phyloP scores from a whole-genome alignment of 2,329 filamentous ascomycete genomes.

The Pseudogymnoascus sp. region DNA sequence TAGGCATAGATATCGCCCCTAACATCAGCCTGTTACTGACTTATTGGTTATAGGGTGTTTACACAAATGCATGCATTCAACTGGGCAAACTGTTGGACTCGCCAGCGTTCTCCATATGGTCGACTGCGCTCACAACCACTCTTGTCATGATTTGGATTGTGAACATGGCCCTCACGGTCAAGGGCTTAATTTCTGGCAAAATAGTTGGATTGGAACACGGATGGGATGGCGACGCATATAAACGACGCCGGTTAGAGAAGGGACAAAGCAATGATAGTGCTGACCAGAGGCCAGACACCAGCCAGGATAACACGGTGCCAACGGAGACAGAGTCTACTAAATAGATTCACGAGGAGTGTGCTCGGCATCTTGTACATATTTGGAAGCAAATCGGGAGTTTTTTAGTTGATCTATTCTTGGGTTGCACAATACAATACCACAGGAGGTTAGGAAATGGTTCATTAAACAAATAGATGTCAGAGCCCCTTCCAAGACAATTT shows the following conservation, averaged over 20 bases:
- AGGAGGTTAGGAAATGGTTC: background rate
- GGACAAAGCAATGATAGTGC: background rate
- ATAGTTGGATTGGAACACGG: constrained; percentile 26
- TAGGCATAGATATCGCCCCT: background rate
- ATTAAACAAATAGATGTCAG: constrained; percentile 25
- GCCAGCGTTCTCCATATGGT: constrained; percentile 31
- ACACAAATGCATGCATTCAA: constrained; percentile 31
- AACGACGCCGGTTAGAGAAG: background rate
- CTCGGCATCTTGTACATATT: background rate
- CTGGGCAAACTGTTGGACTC: constrained; percentile 33
- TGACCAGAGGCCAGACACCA: background rate
- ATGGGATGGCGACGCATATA: constrained; percentile 24
- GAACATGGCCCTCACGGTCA: constrained; percentile 27
- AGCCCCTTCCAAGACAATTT: constrained; percentile 78
- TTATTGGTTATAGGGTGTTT: constrained; percentile 27
- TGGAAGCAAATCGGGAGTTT: background rate
- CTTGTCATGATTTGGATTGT: constrained; percentile 29
- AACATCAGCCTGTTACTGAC: background rate
- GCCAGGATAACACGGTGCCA: background rate
- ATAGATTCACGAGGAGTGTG: background rate
- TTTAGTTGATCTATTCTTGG: background rate
- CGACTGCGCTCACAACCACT: constrained; percentile 29
- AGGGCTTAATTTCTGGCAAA: constrained; percentile 25
- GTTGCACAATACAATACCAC: background rate
- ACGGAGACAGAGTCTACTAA: background rate